Conservation (phyloP, 163 green algal genomes). For the Prototheca stagnorum region DNA sequence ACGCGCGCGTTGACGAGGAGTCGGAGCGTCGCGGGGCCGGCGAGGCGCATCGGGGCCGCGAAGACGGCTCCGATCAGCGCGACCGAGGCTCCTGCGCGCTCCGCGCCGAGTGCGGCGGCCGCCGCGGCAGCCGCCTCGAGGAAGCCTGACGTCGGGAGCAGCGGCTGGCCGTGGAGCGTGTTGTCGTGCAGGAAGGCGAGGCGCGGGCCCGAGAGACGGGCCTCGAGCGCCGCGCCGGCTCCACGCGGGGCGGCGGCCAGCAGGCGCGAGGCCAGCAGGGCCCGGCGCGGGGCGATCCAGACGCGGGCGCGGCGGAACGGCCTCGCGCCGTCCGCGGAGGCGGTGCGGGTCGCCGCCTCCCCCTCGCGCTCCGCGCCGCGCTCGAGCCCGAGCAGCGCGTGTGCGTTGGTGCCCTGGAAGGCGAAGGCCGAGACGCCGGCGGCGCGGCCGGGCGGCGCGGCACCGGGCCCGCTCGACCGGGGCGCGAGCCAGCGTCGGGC, state of each 20-base stretch:
- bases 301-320: slow-evolving; percentile 5
- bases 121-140: slow-evolving; percentile 15
- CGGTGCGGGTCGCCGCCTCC: neutral
- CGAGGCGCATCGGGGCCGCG: slow-evolving; percentile 7
- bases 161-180: slow-evolving; percentile 6
- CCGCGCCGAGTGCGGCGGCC: neutral
- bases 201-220: neutral
- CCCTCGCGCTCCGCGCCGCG: slow-evolving; percentile 49
- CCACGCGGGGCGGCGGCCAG: neutral
- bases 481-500: slow-evolving; percentile 3
- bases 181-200: slow-evolving; percentile 29
- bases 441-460: slow-evolving; percentile 30
- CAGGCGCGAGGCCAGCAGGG: slow-evolving; percentile 6
- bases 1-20: no score
- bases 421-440: no score
- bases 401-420: no score
- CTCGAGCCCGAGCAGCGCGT: no score
- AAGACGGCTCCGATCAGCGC: slow-evolving; percentile 7
- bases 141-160: slow-evolving; percentile 20
- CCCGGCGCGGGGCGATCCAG: slow-evolving; percentile 19
- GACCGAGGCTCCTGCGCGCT: no score
- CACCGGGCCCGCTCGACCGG: no score
- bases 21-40: no score
- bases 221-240: slow-evolving; percentile 9
- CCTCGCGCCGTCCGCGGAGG: neutral